Evolutionary conservation across 2,329 filamentous ascomycete species (phyloP), one percentile per base, ranked within the genome.

Genomic region (Alternaria sp.): DNA sequence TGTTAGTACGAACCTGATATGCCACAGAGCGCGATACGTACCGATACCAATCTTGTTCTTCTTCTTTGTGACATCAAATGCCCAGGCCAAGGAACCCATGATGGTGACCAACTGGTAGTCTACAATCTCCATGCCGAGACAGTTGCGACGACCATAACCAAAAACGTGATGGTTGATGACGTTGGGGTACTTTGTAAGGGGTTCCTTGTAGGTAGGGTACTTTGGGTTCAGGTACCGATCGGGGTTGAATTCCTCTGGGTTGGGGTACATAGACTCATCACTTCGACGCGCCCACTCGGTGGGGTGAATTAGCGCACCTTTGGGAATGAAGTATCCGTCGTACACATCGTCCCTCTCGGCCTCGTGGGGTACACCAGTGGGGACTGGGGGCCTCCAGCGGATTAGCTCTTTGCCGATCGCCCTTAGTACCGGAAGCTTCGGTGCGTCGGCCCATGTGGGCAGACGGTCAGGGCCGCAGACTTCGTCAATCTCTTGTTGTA

Each of bases 401-500:
- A 70, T 60, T 3, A 54, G 52, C 52, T 70, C 67, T 48, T 68
- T 70, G 36, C 64, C 59, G 12, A 64, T 55, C 2, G 61, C 63
- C 16, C 54, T 52, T 6, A 68, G 36, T 9, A 58, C 60, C 28
- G 55, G 60, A 25, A 68, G 59, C 22, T 54, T 43, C 3, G 55
- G 43, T 14, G 52, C 56, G 27, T 70, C 67, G 1, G 25, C 40
- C 25, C 53, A 62, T 8, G 50, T 52, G 5, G 67, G 66, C 27
- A 68, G 32, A 32, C 67, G 41, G 38, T 56, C 32, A 0, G 50
- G 51, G n/a, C 85, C 85, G 56, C 84, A 86, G 1, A 87, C 84
- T 9, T 80, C 74, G 64, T 89, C 86, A 14, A 89, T 81, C 72
- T 89, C 86, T 46, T 83, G 84, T 69, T 88, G 85, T 5, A 84